Conservation (phyloP, 352 stramenopile genomes). For the Pythium biforme region DNA sequence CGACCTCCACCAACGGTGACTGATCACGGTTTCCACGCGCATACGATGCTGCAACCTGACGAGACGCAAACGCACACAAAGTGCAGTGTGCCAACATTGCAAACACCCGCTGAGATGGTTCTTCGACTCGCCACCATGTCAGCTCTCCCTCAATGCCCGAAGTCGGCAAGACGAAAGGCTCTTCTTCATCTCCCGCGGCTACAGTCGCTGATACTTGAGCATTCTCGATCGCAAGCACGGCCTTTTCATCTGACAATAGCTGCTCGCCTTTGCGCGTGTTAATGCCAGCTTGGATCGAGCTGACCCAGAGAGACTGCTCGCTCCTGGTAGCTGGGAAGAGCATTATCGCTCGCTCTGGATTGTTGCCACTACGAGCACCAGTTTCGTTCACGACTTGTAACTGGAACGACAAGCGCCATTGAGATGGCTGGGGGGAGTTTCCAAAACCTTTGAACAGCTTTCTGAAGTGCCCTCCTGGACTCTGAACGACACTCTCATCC, state of each 20-base stretch:
- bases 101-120: slow-evolving; percentile 7
- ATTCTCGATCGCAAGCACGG: slow-evolving; percentile 42
- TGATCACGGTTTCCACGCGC: neutral
- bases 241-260: slow-evolving; percentile 50
- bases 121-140: slow-evolving; percentile 33
- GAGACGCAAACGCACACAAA: slow-evolving; percentile 19
- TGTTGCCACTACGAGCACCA: slow-evolving; percentile 1
- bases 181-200: slow-evolving; percentile 20
- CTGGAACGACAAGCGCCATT: neutral
- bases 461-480: slow-evolving; percentile 3
- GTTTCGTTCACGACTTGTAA: slow-evolving; percentile 1
- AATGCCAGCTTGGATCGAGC: slow-evolving; percentile 37
- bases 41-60: neutral
- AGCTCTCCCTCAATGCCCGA: slow-evolving; percentile 58
- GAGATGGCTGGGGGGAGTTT: neutral
- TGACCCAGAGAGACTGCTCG: slow-evolving; percentile 43
- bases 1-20: slow-evolving; percentile 24
- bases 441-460: slow-evolving; percentile 11
- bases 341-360: slow-evolving; percentile 15
- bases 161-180: slow-evolving; percentile 26
- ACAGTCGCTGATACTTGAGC: neutral
- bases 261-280: slow-evolving; percentile 52
- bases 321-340: slow-evolving; percentile 39
- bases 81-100: slow-evolving; percentile 17
- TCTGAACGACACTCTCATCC: neutral